These are phyloP conservation scores for Lactifluus echinatus DNA, from an alignment of 768 basidiomycete genomes.

Conservation along the genomic window DNA sequence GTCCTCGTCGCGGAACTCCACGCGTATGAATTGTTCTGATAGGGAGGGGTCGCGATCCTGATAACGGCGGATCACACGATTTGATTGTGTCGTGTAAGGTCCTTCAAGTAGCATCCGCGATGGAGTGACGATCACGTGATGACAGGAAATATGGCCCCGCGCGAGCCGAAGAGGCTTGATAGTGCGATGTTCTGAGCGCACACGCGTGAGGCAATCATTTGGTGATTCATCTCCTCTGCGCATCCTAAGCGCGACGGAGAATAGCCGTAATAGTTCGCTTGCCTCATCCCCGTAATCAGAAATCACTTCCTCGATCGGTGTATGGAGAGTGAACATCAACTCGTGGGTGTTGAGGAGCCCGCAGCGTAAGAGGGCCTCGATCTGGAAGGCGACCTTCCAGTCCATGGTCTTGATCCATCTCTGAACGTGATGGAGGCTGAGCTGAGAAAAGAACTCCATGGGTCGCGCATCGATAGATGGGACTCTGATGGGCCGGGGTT, in stretches of 20 bases:
- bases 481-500: conserved; percentile 23
- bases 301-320: conserved; percentile 36
- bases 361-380: conserved; percentile 61
- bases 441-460: conserved; percentile 43
- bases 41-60: conserved; percentile 28
- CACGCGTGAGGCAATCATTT: conserved; percentile 37
- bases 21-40: conserved; percentile 67
- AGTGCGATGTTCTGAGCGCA: conserved; percentile 23
- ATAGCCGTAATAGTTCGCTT: conserved; percentile 46
- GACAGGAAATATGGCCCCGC: conserved; percentile 49
- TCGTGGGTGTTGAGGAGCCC: conserved; percentile 54
- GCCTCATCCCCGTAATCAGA: conserved; percentile 27
- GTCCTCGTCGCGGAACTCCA: conserved; percentile 82
- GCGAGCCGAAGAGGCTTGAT: conserved; percentile 22
- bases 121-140: conserved; percentile 70
- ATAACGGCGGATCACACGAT: conserved; percentile 69
- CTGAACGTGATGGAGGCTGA: conserved; percentile 38
- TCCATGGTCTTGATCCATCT: conserved; percentile 38
- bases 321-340: conserved; percentile 36
- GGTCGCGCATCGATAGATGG: conserved; percentile 40
- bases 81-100: conserved; percentile 67
- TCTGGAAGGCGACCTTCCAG: conserved; percentile 70
- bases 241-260: conserved; percentile 39
- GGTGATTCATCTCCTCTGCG: conserved; percentile 37
- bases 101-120: conserved; percentile 69